A percentile compares a stretch with the other conserved stretches of the same genome.
Evolutionary conservation across 768 basidiomycete genomes (phyloP).

Genomic region (Rhodotorula diobovata): DNA sequence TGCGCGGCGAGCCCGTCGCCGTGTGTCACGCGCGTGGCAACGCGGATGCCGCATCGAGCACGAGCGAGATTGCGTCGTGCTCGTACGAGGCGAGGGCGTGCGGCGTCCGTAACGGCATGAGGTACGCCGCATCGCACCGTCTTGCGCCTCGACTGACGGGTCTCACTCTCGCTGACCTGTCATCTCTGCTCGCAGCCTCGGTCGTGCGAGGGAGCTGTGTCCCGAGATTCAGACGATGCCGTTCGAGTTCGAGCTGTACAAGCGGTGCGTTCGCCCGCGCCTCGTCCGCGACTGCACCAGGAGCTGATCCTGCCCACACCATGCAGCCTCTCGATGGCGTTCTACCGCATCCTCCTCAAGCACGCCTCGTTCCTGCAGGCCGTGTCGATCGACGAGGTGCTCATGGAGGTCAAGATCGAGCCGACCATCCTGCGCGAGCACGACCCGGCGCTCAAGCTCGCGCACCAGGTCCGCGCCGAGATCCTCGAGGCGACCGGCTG

Average conservation of each 20-base stretch:
- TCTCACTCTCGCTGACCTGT: too few relatives aligned
- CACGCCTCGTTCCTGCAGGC: slow-evolving; percentile 89
- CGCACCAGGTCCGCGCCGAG: slow-evolving; percentile 68
- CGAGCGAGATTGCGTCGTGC: slow-evolving; percentile 89
- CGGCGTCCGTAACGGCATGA: slow-evolving; percentile 93
- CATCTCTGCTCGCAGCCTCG: slow-evolving; percentile 58
- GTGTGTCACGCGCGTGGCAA: slow-evolving; percentile 86
- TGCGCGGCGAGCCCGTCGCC: slow-evolving; percentile 81
- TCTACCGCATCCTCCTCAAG: slow-evolving; percentile 87
- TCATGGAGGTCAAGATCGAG: slow-evolving; percentile 73
- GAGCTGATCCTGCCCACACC: neutral
- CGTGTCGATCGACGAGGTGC: slow-evolving; percentile 92
- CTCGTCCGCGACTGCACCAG: too few relatives aligned
- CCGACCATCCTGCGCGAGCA: neutral
- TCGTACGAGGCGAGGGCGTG: slow-evolving; percentile 87
- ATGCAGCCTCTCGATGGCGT: slow-evolving; percentile 65
- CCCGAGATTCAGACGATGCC: slow-evolving; percentile 70
- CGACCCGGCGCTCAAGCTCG: slow-evolving; percentile 25
- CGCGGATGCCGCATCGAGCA: slow-evolving; percentile 60
- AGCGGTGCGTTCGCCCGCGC: slow-evolving; percentile 50
- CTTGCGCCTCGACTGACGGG: too few relatives aligned
- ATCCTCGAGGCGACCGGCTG: slow-evolving; percentile 76
- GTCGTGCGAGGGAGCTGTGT: slow-evolving; percentile 73
- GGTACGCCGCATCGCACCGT: slow-evolving; percentile 52
- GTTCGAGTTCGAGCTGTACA: slow-evolving; percentile 76